Base-by-base conservation (phyloP, 768 basidiomycete species). In the Boletus coccyginus region DNA sequence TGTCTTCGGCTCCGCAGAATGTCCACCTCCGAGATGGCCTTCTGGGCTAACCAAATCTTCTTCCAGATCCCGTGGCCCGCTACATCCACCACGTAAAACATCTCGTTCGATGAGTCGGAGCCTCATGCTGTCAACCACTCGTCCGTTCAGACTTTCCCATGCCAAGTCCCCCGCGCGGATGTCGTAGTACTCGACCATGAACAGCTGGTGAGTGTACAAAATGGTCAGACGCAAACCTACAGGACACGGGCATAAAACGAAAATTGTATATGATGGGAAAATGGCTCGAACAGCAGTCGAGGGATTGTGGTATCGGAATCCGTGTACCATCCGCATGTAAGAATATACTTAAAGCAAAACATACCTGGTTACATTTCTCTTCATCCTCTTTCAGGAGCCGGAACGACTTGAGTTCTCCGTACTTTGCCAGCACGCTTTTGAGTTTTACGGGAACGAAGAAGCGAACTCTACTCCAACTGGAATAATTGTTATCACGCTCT, bases 111-210 rank as follows among this genome's bases (percentile, higher is more conserved):
- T 73, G 47, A 81, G 73, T 14, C 67, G 71, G 29, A 89, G 70
- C 48, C 75, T 78, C 73, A 81, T 78, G 36, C 81, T 84, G 50
- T 82, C 81, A 36, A 82, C 66, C 44, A 73, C 68, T 38, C 76
- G 76, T 3, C 77, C 76, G 46, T 87, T 65, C 19, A 92, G 71
- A 44, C 73, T 73, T 45, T 71, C 68, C 62, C 74, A 78, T 14
- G 89, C 88, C 12, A 66, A 62, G 39, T 76, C 71, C 7, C 87
- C 83, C 39, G 79, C 78, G 27, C 87, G 78, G 29, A 82, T 75
- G 63, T 92, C 88, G 64, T 78, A 87, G 66, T 81, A 93, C 59
- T 90, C 88, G 50, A 85, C 80, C 40, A 71, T 72, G 68, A 84
- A 90, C 31, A 78, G 69, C 69, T 78, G 57, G 7, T 36, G 29